Base-by-base conservation (phyloP, 345 rosid genomes). In the Aethionema arabicum region DNA sequence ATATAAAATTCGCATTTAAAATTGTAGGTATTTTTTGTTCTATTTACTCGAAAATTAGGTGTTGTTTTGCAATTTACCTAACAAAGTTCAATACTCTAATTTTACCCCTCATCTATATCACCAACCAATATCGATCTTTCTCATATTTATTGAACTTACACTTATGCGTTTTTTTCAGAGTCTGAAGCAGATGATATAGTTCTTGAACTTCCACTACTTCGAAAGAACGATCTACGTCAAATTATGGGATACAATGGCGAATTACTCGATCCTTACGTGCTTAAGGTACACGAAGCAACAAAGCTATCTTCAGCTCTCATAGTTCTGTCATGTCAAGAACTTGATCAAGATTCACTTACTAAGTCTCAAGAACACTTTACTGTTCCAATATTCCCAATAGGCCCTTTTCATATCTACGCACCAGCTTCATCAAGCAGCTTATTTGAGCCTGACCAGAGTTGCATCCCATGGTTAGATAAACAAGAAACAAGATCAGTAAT, bases 271-370 rank as follows among this genome's bases (percentile, higher is more conserved):
- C 6, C 49, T 50, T 71, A 63, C 70, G 50, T 71, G 49, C 16
- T 31, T 4, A 71, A 30, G 59, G 57, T 71, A 51, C 70, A 42
- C 4, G 56, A 64, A 16, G 12, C 75, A 14, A 56, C 52, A 8
- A 45, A 64, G 72, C 68, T 31, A 46, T 80, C 80, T 6, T 61
- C 59, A 14, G 92, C 72, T n/a, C 60, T 90, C 4, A 81, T 90
- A 38, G 71, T 90, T 46, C 80, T 87, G 86, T 83, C 87, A 0
- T 75, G 84, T 12, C 83, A 82, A 56, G 87, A 82, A 54, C 79
- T 87, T 0, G 95, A 87, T 44, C 71, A 39, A 15, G 76, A 79
- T 4, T 78, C 82, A 33, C 38, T 90, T 16, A 37, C 83, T 6
- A 74, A 47, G 3, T 83, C 84, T 3, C 71, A 78, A 15, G 64